Evolutionary conservation across 1,139 yeast species (phyloP), one percentile per base, ranked within the genome.

Genomic region (Debaryomyces coudertii): DNA sequence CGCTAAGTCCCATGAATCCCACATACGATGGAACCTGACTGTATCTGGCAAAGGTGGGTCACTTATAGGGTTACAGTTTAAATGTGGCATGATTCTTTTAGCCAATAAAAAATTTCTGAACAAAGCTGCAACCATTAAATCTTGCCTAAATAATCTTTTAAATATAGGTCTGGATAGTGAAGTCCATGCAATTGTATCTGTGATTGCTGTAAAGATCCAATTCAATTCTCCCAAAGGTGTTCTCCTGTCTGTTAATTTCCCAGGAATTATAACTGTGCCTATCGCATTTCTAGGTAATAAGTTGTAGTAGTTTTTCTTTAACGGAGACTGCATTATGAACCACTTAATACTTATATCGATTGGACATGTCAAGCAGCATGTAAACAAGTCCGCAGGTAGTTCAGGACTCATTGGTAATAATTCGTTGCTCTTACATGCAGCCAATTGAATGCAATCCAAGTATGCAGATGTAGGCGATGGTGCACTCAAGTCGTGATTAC

Each of bases 1-100:
- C 0, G 99, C 98, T 58, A 93, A 73, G 62, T 95, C 99, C 99
- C 99, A 93, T 0, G 97, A 86, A 52, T 90, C 95, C 99, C 99
- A 93, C 90, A 93, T 87, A 9, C 96, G 83, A 62, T 95, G 98
- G 52, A 80, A 79, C 44, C 89, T 82, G 2, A 85, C 82, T 8
- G 83, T 73, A 47, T 90, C 92, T 0, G 99, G 99, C 35, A 93
- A 72, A 9, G 89, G 90, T 0, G 99, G 99, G 53, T 90, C 95
- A 29, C 97, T 89, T 4, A 92, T 83, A 1, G 99, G 99, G 62
- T 90, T 95, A 63, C 98, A 92, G 52, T 92, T 90, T 56, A 88
- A 84, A 56, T 87, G 86, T 6, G 97, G 90, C 98, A 95, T 90
- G 43, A 93, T 87, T 53, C 97, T 78, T 60, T 89, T 92, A 0